Evolutionary conservation across 371 early-diverging fungal genomes (phyloP), one percentile per base, ranked within the genome.

Genomic region (Mucor lusitanicus): DNA sequence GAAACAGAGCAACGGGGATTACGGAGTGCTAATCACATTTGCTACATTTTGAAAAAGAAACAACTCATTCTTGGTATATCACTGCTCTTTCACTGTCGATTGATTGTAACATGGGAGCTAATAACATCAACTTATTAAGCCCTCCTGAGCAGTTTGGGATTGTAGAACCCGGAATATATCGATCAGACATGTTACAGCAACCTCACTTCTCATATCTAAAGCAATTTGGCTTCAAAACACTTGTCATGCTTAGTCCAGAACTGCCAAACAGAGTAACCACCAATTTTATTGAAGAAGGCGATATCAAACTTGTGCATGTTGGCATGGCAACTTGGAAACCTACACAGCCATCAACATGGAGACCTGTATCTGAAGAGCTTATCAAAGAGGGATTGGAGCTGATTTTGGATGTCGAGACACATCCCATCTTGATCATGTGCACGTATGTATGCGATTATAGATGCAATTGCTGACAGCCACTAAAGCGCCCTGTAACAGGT

Each of bases 121-220:
- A 63, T 37, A 62, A 59, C 21, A 4, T 62, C 9, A 66, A 63
- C n/a, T 53, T 88, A 69, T 46, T 85, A 15, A 85, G 80, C 37
- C 93, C 94, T 33, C 97, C 97, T 19, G 96, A 96, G 66, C 88
- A 91, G 12, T 97, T 95, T 80, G 97, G 97, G 23, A 90, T 92
- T 27, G 95, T 98, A 15, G 97, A 95, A 67, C 86, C 87, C 25
- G 95, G 93, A 1, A 81, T 97, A 12, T 96, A 94, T 70, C 91
- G 97, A 2, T 92, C 94, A 21, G 90, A 90, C 60, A 86, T 88
- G 72, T 74, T 92, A 32, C 89, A 90, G 39, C 87, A 92, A 23
- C 69, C 87, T 35, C 88, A 92, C 56, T 90, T 95, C 59, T 79
- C 90, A 2, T 97, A 91, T 73, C 79, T 97, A 21, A 91, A 90